Percentiles rank a stretch among this genome's conserved stretches.
These are phyloP conservation scores for Lentinula sp. DNA, from an alignment of 768 basidiomycete genomes.

Conservation along the genomic window DNA sequence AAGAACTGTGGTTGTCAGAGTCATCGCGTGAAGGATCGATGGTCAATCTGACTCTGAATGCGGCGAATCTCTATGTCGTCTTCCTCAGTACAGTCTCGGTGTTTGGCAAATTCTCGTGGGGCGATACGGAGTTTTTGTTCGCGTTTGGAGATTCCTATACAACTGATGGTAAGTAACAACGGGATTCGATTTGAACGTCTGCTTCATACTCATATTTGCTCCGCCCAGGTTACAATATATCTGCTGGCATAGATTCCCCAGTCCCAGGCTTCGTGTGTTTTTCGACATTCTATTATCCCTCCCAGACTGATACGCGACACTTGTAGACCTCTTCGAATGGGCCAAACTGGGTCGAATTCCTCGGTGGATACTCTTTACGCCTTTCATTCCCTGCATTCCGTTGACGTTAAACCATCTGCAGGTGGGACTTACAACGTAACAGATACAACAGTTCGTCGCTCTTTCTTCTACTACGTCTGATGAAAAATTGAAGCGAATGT, in stretches of 20 bases:
- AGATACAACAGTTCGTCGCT: conserved; percentile 33
- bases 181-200: neutral
- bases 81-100: neutral
- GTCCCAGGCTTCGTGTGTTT: conserved; percentile 43
- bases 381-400: neutral
- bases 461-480: neutral
- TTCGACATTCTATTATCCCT: neutral
- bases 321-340: conserved; percentile 53
- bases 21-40: neutral
- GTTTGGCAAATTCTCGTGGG: conserved; percentile 3
- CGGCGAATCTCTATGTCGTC: neutral
- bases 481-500: neutral
- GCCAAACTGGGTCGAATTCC: conserved; percentile 54
- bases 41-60: neutral
- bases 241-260: conserved; percentile 46
- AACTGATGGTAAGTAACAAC: conserved; percentile 26
- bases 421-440: conserved; percentile 53
- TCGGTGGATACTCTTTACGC: conserved; percentile 29
- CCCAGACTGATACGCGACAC: conserved; percentile 5
- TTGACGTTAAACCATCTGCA: conserved; percentile 10
- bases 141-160: conserved; percentile 64
- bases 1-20: neutral
- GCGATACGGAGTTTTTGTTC: conserved; percentile 33
- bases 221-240: conserved; percentile 46
- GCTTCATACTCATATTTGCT: neutral